A percentile compares a stretch with the other conserved stretches of the same genome.
phyloP scores from a whole-genome alignment of 192 early-diverging fungal genomes.

The Coemansia pectinata region DNA sequence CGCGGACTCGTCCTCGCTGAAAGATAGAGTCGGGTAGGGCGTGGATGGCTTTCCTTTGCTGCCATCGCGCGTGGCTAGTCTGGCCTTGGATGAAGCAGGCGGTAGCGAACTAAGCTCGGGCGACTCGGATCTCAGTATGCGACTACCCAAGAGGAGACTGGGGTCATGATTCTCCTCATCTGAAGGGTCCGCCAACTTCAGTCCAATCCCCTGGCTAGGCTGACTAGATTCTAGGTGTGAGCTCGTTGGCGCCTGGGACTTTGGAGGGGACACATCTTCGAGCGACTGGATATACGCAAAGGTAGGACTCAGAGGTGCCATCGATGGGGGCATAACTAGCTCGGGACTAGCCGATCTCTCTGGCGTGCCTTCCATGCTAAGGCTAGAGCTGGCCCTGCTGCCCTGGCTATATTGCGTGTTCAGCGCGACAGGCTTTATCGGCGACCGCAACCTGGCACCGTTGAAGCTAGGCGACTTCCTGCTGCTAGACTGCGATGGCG shows the following conservation, averaged over 20 bases:
- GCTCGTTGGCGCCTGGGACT: background rate
- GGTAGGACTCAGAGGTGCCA: background rate
- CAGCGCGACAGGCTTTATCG: background rate
- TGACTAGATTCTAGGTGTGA: background rate
- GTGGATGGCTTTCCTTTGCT: background rate
- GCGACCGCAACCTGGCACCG: background rate
- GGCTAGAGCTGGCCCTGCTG: background rate
- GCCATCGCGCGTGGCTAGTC: background rate
- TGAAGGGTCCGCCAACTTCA: background rate
- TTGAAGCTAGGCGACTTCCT: background rate
- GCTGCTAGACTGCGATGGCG: background rate
- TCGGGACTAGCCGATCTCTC: constrained; percentile 24
- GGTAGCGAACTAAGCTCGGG: constrained; percentile 4
- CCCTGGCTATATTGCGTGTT: constrained; percentile 2
- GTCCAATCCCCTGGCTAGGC: background rate
- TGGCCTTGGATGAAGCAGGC: background rate
- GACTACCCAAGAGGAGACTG: background rate
- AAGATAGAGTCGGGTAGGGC: background rate
- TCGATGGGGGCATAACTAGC: constrained; percentile 16
- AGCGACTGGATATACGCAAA: constrained; percentile 5
- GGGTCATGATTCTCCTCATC: constrained; percentile 28
- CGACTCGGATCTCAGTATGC: background rate
- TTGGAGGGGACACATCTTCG: background rate
- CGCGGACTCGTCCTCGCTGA: background rate
- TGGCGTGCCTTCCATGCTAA: constrained; percentile 1